Conservation (phyloP, 495 filamentous ascomycete species). For the Pyronema omphalodes region DNA sequence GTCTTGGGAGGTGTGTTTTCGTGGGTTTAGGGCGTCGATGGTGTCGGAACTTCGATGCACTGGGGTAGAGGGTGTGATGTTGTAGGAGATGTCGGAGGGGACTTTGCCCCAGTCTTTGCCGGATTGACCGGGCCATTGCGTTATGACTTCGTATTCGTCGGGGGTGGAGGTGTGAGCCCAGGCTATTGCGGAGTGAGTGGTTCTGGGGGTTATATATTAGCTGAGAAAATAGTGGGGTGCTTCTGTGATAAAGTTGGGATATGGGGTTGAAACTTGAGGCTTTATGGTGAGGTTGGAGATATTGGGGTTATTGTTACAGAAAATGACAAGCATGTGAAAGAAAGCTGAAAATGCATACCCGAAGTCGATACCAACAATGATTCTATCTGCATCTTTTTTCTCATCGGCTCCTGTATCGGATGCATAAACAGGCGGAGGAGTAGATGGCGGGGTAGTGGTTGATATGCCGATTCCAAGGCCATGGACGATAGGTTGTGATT, state of each 20-base stretch:
- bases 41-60: background rate
- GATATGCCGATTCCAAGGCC: slow-evolving; percentile 8
- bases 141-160: slow-evolving; percentile 64
- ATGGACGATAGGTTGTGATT: slow-evolving; percentile 1
- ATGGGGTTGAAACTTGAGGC: too few relatives aligned
- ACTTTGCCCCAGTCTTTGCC: slow-evolving; percentile 54
- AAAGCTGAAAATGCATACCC: slow-evolving; percentile 7
- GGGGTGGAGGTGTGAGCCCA: slow-evolving; percentile 44
- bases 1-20: too few relatives aligned
- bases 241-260: background rate
- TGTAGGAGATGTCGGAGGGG: slow-evolving; percentile 44
- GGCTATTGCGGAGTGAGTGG: slow-evolving; percentile 22
- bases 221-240: background rate
- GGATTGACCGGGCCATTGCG: slow-evolving; percentile 62
- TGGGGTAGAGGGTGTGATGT: background rate
- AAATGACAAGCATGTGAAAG: background rate
- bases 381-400: slow-evolving; percentile 9
- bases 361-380: slow-evolving; percentile 25
- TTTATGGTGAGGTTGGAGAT: background rate
- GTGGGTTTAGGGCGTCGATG: too few relatives aligned
- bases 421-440: background rate
- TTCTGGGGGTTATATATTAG: slow-evolving; percentile 9
- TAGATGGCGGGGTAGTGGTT: background rate
- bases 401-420: background rate
- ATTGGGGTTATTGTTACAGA: background rate